Evolutionary conservation across 2,329 filamentous ascomycete genomes (phyloP).

Genomic region (Coniochaeta pulveracea): DNA sequence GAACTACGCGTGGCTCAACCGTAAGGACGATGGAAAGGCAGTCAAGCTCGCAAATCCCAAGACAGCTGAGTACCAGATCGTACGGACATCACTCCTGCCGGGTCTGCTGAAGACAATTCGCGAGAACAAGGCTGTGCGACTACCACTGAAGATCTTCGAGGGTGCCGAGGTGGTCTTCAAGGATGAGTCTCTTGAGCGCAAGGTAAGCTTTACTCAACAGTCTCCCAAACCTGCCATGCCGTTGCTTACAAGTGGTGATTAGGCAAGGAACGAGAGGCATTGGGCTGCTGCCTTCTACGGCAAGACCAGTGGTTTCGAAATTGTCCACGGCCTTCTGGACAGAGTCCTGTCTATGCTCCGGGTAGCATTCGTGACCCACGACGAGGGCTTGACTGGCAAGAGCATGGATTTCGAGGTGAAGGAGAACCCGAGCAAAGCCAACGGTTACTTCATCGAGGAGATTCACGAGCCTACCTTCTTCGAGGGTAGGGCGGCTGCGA

Average conservation of each 20-base stretch:
- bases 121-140: slow-evolving; percentile 80
- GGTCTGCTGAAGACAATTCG: slow-evolving; percentile 87
- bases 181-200: slow-evolving; percentile 68
- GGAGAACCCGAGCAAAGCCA: slow-evolving; percentile 43
- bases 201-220: slow-evolving; percentile 20
- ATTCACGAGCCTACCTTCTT: slow-evolving; percentile 89
- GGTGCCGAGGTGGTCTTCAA: slow-evolving; percentile 88
- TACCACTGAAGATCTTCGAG: slow-evolving; percentile 90
- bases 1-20: slow-evolving; percentile 93
- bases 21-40: slow-evolving; percentile 74
- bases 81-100: slow-evolving; percentile 69
- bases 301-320: slow-evolving; percentile 87
- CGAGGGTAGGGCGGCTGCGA: slow-evolving; percentile 74
- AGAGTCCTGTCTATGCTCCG: slow-evolving; percentile 87
- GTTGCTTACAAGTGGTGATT: not conserved
- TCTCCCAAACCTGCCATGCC: not conserved
- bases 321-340: slow-evolving; percentile 89
- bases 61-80: slow-evolving; percentile 81
- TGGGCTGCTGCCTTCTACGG: slow-evolving; percentile 95
- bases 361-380: slow-evolving; percentile 65
- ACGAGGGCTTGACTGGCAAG: slow-evolving; percentile 51
- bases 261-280: slow-evolving; percentile 79
- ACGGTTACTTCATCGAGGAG: slow-evolving; percentile 92
- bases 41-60: slow-evolving; percentile 87
- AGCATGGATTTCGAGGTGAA: slow-evolving; percentile 39